These are phyloP conservation scores for Bidens hawaiensis DNA, from an alignment of 140 eudicot genomes.

Conservation along the genomic window DNA sequence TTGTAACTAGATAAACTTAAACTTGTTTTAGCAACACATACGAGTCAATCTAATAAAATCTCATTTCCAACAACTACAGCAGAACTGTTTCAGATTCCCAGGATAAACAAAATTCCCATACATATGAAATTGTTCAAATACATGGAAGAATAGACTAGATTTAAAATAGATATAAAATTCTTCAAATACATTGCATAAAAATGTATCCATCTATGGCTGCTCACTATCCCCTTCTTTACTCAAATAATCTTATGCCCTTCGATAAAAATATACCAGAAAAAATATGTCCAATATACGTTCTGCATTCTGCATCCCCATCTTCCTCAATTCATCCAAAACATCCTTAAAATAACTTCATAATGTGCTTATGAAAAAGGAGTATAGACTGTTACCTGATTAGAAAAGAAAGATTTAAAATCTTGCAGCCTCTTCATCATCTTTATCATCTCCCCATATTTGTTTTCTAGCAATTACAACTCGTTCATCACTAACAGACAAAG, in stretches of 20 bases:
- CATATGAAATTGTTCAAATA: background rate
- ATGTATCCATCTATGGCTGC: conserved; percentile 1
- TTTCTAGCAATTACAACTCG: conserved; percentile 67
- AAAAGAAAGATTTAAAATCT: conserved; percentile 21
- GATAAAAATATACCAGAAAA: conserved; percentile 4
- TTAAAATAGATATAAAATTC: no score
- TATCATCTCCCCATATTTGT: conserved; percentile 55
- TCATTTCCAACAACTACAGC: background rate
- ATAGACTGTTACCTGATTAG: conserved; percentile 23
- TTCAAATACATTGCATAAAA: conserved; percentile 3
- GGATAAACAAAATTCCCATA: background rate
- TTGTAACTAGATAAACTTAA: background rate
- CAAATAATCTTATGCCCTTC: conserved; percentile 11
- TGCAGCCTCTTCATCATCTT: conserved; percentile 27
- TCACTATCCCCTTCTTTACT: conserved; percentile 15
- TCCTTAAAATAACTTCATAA: conserved; percentile 1
- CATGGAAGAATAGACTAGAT: conserved; percentile 2
- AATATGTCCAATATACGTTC: conserved; percentile 22
- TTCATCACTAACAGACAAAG: conserved; percentile 60
- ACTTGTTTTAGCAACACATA: background rate
- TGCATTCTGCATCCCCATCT: conserved; percentile 14
- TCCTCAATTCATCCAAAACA: conserved; percentile 13
- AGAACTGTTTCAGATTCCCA: background rate
- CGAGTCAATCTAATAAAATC: background rate
- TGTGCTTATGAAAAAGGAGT: conserved; percentile 9